Evolutionary conservation across 2,329 filamentous ascomycete genomes (phyloP), one percentile per base, ranked within the genome.

Genomic region (Fusarium heterosporum): DNA sequence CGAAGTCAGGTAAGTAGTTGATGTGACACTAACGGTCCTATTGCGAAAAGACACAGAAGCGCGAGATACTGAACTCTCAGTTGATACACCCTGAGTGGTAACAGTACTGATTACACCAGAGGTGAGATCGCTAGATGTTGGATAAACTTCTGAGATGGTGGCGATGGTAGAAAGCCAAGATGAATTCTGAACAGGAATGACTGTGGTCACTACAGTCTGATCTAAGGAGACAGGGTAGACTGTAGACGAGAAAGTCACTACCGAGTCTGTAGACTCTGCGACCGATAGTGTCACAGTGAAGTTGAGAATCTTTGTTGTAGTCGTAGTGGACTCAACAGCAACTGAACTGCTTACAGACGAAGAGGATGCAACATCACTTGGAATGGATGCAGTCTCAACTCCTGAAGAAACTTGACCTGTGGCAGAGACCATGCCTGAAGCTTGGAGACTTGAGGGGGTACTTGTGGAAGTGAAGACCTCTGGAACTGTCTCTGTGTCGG

Each of bases 251-350:
- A 17, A 38, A 14, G 30, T 28, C 11, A 30, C 16, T 11, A 25
- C 39, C 32, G 40, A 60, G 8, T 13, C 29, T 8, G 49, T 49
- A 25, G 38, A 29, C 10, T 30, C 32, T n/a, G 12, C 12, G 5
- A 17, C 8, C 9, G 62, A 49, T n/a, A 59, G 26, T 28, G 62
- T 67, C 25, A 64, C 46, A 16, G 66, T 69, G 19, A 59, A 28
- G 48, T 54, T 69, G 12, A 69, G 17, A 11, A 55, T n/a, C 30
- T 53, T 32, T 17, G 66, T 69, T 17, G 53, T 69, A 13, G 61
- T 69, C 11, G 43, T 69, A 26, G 39, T 53, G 11, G 45, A 46
- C 12, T 36, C 13, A 11, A 41, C 26, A n/a, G 25, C 25, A 28
- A n/a, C 43, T 16, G 47, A 40, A 38, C 22, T 53, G 17, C 54